Base-by-base conservation (phyloP, 768 basidiomycete species). In the Candolleomyces aberdarensis region DNA sequence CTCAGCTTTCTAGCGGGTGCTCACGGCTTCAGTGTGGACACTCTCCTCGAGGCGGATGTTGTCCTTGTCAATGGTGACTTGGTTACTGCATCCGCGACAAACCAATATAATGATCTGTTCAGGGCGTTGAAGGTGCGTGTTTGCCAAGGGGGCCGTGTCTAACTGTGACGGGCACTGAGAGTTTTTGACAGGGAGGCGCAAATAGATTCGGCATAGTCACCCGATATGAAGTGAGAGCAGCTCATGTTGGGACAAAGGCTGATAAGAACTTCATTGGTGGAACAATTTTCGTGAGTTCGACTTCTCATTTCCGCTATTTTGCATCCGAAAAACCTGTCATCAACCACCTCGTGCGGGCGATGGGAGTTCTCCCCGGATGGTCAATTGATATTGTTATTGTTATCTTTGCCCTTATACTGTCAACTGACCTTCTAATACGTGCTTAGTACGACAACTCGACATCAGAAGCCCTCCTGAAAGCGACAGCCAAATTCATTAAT, bases 161-260 rank as follows among this genome's bases (percentile, higher is more conserved):
- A 6, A 17, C 7, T 32, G 1, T 26, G 50, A 5, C 14, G 15
- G 15, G 50, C 29, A 15, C 8, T 26, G 29, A 20, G n/a, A 6
- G 14, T 39, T 17, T 55, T 43, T 19, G 17, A 19, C 36, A 56
- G 54, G 78, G 78, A 3, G 77, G 78, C n/a, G 78, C 70, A 6
- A 79, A 76, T 65, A 71, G 78, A 15, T 78, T 79, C 62, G 78
- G 78, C 3, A 79, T 81, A 51, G 77, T 78, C n/a, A 79, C 78
- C 19, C 67, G 78, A 22, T 79, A 77, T 57, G 75, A 75, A 49
- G 69, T 81, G 13, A 57, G 71, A 29, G 72, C 76, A 13, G 67
- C 75, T 8, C 76, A 75, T 58, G 76, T 74, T 8, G 79, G 77
- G 3, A 74, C 72, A 11, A 69, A 66, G n/a, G 69, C 68, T 9